phyloP scores from a whole-genome alignment of 441 rosid species.

The Isatis lusitanica region DNA sequence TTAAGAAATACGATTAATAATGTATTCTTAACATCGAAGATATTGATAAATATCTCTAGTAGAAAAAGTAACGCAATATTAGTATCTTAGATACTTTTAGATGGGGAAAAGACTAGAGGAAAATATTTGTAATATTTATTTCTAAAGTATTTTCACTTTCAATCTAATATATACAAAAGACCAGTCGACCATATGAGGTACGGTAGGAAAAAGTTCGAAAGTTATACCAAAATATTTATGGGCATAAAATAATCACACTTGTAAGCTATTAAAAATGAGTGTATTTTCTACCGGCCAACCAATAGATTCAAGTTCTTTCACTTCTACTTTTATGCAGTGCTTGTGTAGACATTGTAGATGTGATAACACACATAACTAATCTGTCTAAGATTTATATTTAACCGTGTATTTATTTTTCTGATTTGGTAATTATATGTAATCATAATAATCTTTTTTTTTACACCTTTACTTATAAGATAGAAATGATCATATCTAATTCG shows the following conservation, averaged over 20 bases:
- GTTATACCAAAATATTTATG: no score
- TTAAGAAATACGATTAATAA: neutral
- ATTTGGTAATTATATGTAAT: neutral
- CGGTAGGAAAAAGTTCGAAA: neutral
- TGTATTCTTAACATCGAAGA: neutral
- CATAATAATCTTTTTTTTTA: no score
- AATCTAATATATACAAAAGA: neutral
- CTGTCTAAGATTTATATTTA: neutral
- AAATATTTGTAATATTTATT: neutral
- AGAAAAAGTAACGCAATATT: neutral
- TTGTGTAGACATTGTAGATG: neutral
- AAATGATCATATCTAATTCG: no score
- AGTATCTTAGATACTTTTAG: slow-evolving; percentile 1
- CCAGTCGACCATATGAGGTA: neutral
- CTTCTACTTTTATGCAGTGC: neutral
- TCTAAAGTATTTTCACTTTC: slow-evolving; percentile 13
- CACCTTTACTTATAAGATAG: no score
- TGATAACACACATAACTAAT: neutral
- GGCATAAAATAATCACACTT: neutral
- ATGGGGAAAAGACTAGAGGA: neutral
- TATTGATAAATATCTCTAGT: neutral
- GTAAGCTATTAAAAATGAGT: neutral
- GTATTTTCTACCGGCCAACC: slow-evolving; percentile 23
- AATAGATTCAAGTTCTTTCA: neutral
- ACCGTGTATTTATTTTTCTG: neutral